These are phyloP conservation scores for Trichophaea hybrida DNA, from an alignment of 2,329 filamentous ascomycete genomes.

Conservation along the genomic window DNA sequence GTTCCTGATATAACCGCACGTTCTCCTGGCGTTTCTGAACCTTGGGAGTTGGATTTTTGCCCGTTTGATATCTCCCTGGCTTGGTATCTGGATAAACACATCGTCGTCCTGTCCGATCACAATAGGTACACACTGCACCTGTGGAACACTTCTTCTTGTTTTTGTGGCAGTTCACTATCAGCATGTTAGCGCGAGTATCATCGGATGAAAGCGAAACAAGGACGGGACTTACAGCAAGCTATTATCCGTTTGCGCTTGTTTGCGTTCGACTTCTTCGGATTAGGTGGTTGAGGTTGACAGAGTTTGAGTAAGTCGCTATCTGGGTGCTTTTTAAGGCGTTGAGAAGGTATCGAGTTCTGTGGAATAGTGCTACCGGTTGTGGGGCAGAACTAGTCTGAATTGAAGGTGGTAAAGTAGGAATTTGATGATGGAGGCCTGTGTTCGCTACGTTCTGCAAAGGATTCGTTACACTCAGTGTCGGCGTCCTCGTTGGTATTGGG, in stretches of 20 bases:
- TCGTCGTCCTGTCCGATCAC: not conserved
- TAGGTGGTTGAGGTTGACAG: no score
- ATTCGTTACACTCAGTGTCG: not conserved
- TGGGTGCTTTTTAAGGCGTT: no score
- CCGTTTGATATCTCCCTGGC: not conserved
- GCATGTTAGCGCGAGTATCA: not conserved
- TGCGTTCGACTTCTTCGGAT: no score
- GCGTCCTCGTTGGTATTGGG: not conserved
- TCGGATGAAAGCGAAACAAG: not conserved
- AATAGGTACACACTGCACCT: not conserved
- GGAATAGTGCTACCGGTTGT: no score
- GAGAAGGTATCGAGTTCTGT: no score
- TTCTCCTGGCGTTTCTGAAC: not conserved
- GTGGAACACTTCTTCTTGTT: constrained; percentile 2
- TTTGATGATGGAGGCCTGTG: no score
- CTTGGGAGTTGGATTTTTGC: not conserved
- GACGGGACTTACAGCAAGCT: not conserved
- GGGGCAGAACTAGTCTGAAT: no score
- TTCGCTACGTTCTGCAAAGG: no score
- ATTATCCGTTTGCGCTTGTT: not conserved
- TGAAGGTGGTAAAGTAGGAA: no score
- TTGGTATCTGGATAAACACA: not conserved
- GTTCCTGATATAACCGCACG: not conserved
- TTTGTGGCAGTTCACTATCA: not conserved
- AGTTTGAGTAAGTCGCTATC: no score